phyloP scores from a whole-genome alignment of 2,329 filamentous ascomycete genomes.

The Zasmidium angulare region DNA sequence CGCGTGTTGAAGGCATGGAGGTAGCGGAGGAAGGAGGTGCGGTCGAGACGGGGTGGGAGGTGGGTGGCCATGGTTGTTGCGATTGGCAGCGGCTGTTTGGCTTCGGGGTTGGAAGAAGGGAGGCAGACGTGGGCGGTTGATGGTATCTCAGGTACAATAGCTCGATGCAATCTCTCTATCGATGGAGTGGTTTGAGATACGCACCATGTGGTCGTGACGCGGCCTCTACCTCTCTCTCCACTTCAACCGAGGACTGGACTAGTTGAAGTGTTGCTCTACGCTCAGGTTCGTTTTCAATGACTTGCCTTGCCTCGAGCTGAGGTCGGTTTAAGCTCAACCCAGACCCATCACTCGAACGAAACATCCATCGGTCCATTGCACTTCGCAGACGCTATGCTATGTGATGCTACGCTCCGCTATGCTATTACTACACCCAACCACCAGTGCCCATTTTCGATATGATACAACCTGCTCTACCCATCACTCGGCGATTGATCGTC shows the following conservation, averaged over 20 bases:
- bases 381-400: not conserved
- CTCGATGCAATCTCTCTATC: too few species aligned
- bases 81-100: not conserved
- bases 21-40: constrained; percentile 9
- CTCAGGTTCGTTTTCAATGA: too few species aligned
- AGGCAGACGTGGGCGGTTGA: too few species aligned
- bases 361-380: too few species aligned
- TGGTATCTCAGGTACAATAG: too few species aligned
- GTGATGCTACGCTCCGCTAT: not conserved
- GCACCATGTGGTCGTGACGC: too few species aligned
- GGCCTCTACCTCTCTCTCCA: too few species aligned
- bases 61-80: not conserved
- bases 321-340: not conserved
- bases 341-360: not conserved
- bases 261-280: not conserved
- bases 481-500: not conserved
- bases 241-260: too few species aligned
- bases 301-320: too few species aligned
- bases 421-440: not conserved
- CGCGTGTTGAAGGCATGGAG: constrained; percentile 13
- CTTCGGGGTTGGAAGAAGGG: too few species aligned
- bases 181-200: too few species aligned
- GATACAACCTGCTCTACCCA: not conserved
- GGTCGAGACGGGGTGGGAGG: constrained; percentile 2
- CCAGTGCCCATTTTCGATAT: not conserved